Conservation (phyloP, 2,329 filamentous ascomycete species). For the Ophiostoma himal-ulmi region DNA sequence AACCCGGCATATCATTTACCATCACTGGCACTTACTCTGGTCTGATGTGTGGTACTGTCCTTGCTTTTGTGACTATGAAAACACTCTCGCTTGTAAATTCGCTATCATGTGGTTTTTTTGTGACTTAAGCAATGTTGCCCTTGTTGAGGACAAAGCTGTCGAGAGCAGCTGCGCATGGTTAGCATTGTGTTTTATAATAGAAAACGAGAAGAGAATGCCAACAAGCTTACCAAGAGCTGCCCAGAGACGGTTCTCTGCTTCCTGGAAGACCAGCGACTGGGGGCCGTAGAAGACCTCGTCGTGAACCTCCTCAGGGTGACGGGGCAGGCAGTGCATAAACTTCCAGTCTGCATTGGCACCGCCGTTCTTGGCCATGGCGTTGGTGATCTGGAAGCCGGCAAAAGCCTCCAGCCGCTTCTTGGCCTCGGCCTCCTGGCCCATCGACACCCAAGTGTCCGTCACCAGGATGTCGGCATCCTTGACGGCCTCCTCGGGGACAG, state of each 20-base stretch:
- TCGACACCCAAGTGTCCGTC: conserved; percentile 96
- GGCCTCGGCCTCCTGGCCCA: conserved; percentile 90
- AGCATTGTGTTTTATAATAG: neutral
- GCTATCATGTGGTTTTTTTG: neutral
- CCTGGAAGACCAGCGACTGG: conserved; percentile 81
- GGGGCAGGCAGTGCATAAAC: conserved; percentile 97
- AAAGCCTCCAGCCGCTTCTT: conserved; percentile 74
- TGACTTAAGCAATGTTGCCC: conserved; percentile 57
- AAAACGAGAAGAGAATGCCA: no score
- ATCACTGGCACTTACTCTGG: neutral
- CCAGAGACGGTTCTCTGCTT: conserved; percentile 93
- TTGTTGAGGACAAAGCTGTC: conserved; percentile 94
- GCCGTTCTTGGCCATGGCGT: conserved; percentile 73
- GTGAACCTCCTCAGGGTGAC: conserved; percentile 85
- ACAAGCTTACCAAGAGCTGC: conserved; percentile 64
- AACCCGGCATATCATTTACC: neutral
- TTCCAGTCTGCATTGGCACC: conserved; percentile 87
- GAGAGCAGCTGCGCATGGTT: conserved; percentile 52
- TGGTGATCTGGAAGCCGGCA: conserved; percentile 84
- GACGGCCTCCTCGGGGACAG: conserved; percentile 75
- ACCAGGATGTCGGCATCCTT: conserved; percentile 83
- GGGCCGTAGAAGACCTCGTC: conserved; percentile 92
- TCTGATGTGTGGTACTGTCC: neutral
- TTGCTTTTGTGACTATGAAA: neutral
- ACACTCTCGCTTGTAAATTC: neutral